Evolutionary conservation across 176 grass and related monocot species (phyloP).

Genomic region (Oryza coarctata): DNA sequence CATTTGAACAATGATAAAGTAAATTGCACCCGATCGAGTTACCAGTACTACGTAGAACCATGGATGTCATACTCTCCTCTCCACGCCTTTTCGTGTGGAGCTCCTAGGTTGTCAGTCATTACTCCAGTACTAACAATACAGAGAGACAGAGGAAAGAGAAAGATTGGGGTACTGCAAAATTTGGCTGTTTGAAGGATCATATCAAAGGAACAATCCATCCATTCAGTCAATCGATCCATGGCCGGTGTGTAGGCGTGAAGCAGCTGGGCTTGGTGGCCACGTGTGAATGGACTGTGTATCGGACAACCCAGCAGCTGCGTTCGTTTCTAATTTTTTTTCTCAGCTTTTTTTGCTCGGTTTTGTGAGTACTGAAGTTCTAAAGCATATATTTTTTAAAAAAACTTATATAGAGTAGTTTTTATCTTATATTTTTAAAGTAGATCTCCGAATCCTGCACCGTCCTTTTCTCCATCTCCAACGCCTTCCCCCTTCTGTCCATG

Average conservation of each 20-base stretch:
- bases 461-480: constrained; percentile 42
- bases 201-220: constrained; percentile 74
- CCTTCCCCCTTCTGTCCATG: constrained; percentile 26
- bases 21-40: too few species aligned
- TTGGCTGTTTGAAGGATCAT: constrained; percentile 55
- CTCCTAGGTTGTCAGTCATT: neutral
- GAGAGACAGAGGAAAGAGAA: neutral
- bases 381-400: too few species aligned
- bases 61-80: neutral
- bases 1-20: too few species aligned
- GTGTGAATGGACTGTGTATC: constrained; percentile 36
- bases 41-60: too few species aligned
- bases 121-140: neutral
- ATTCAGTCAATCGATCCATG: constrained; percentile 35
- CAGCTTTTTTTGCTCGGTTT: too few species aligned
- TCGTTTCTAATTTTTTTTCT: too few species aligned
- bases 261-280: neutral
- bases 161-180: constrained; percentile 1
- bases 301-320: constrained; percentile 64
- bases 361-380: too few species aligned
- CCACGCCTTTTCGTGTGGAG: neutral
- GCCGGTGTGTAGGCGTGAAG: neutral
- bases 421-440: too few species aligned
- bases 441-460: constrained; percentile 34
- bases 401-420: too few species aligned